A percentile compares a stretch with the other conserved stretches of the same genome.
phyloP scores from a whole-genome alignment of 345 rosid species.

The Eucalyptus viminalis region DNA sequence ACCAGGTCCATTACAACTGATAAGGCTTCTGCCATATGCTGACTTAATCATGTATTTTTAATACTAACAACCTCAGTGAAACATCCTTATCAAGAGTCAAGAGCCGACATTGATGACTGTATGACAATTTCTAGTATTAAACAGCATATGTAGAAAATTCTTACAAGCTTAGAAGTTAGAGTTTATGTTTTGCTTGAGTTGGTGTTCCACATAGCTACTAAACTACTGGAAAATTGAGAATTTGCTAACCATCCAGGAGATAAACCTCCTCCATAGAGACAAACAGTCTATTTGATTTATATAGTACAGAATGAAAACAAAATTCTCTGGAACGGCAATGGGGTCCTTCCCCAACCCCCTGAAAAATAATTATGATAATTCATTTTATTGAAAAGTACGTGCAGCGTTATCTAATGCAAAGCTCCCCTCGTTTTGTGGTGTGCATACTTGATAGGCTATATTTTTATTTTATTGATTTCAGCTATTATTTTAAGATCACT shows the following conservation, averaged over 20 bases:
- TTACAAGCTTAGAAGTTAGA: neutral
- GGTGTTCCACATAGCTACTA: neutral
- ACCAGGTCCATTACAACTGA: neutral
- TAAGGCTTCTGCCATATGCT: neutral
- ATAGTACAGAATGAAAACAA: neutral
- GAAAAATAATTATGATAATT: neutral
- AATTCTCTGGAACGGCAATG: neutral
- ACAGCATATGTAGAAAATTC: neutral
- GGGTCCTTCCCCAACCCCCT: neutral
- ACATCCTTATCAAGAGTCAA: neutral
- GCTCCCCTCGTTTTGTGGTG: neutral
- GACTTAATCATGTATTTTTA: neutral
- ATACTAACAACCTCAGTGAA: neutral
- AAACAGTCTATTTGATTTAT: neutral
- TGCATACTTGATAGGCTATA: neutral
- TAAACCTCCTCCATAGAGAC: neutral
- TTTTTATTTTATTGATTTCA: neutral
- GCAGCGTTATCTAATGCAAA: neutral
- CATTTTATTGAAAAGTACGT: too few relatives aligned
- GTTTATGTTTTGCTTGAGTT: neutral
- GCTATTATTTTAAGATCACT: neutral
- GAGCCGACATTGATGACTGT: neutral
- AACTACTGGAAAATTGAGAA: neutral
- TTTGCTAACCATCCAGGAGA: neutral
- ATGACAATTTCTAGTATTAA: neutral